A percentile compares a stretch with the other conserved stretches of the same genome.
Conservation (phyloP, 768 basidiomycete genomes). For the Xanthoconium purpureum region DNA sequence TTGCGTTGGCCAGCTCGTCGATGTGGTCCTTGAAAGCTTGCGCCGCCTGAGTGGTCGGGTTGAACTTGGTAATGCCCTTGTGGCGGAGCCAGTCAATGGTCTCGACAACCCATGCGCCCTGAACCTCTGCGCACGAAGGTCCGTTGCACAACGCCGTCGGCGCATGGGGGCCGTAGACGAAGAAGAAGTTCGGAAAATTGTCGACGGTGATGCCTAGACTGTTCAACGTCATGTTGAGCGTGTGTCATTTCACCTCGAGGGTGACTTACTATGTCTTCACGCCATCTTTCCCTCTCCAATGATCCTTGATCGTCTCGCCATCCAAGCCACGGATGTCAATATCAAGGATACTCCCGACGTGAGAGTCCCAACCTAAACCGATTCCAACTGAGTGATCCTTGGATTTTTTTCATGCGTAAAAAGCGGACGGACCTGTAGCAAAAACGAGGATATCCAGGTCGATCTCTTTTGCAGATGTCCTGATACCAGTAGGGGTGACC, state of each 20-base stretch:
- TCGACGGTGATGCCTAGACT: conserved; percentile 4
- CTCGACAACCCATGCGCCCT: conserved; percentile 3
- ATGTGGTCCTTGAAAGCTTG: conserved; percentile 1
- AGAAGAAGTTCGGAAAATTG: conserved; percentile 10
- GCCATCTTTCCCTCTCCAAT: conserved; percentile 6
- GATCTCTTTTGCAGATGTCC: neutral
- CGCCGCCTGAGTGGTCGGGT: neutral
- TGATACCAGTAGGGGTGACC: conserved; percentile 3
- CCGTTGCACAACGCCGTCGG: conserved; percentile 10
- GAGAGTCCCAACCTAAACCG: conserved; percentile 3
- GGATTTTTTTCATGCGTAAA: neutral
- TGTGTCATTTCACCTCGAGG: no score
- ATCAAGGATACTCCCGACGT: neutral
- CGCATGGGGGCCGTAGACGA: conserved; percentile 5
- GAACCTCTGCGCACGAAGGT: conserved; percentile 1
- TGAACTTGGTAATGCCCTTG: conserved; percentile 7
- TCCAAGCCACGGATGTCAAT: conserved; percentile 8
- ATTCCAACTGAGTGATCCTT: neutral
- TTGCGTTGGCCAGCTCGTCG: neutral
- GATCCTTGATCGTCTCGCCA: conserved; percentile 6
- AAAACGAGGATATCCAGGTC: conserved; percentile 8
- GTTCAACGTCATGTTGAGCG: neutral
- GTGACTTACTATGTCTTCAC: conserved; percentile 6
- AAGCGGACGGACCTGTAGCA: conserved; percentile 4
- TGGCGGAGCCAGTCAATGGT: conserved; percentile 1